Conservation (phyloP, 176 grass and related monocot genomes). For the Zea luxurians region DNA sequence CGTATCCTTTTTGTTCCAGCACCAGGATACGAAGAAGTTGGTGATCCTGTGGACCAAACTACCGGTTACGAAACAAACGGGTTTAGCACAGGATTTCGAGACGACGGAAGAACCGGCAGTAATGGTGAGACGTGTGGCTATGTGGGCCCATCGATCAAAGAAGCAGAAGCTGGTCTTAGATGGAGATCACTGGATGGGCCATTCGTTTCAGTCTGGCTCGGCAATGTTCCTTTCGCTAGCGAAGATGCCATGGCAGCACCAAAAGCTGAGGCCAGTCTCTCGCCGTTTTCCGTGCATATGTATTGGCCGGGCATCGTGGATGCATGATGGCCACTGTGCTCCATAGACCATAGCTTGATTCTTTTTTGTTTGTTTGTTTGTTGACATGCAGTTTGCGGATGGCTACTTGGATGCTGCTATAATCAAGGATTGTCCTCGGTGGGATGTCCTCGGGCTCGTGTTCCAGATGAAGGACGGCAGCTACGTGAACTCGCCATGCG, state of each 20-base stretch:
- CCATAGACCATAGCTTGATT: background rate
- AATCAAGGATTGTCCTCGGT: conserved; percentile 79
- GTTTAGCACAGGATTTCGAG: background rate
- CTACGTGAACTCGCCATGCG: conserved; percentile 68
- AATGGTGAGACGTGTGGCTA: conserved; percentile 48
- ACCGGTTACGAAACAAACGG: conserved; percentile 27
- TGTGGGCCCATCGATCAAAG: conserved; percentile 48
- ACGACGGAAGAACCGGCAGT: background rate
- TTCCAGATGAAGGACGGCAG: conserved; percentile 73
- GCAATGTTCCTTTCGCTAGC: conserved; percentile 71
- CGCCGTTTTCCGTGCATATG: background rate
- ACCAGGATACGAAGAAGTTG: conserved; percentile 74
- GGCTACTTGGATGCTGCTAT: conserved; percentile 93
- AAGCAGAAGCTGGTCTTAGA: conserved; percentile 35
- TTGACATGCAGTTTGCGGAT: conserved; percentile 77
- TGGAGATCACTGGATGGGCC: conserved; percentile 91
- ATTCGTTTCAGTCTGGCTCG: conserved; percentile 86
- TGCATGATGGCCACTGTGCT: background rate
- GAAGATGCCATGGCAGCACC: conserved; percentile 82
- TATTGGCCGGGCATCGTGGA: too few species aligned
- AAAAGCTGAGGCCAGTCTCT: conserved; percentile 64
- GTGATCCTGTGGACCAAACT: conserved; percentile 55
- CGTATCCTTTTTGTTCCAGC: conserved; percentile 71
- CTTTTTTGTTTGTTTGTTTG: background rate
- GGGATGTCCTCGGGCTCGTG: conserved; percentile 52